phyloP scores from a whole-genome alignment of 192 early-diverging fungal species.

The Backusella circina region DNA sequence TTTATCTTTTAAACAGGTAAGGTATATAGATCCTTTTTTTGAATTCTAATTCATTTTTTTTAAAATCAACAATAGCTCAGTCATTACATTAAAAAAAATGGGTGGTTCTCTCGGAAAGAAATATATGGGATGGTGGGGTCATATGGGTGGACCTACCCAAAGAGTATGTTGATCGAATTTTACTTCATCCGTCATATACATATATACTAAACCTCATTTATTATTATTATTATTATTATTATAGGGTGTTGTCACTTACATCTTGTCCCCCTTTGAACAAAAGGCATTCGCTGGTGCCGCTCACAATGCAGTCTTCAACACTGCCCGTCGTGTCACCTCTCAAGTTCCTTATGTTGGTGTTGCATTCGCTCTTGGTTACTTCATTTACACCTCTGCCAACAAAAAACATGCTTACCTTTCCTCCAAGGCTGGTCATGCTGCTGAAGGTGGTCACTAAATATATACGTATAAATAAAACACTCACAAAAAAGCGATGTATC shows the following conservation, averaged over 20 bases:
- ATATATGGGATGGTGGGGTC: conserved; percentile 48
- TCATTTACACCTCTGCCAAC: conserved; percentile 44
- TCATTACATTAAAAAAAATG: conserved; percentile 23
- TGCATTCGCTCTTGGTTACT: conserved; percentile 45
- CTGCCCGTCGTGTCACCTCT: conserved; percentile 49
- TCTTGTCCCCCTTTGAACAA: conserved; percentile 61
- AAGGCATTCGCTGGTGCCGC: conserved; percentile 55
- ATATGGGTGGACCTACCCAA: conserved; percentile 56
- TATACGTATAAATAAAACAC: not conserved
- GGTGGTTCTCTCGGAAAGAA: conserved; percentile 21
- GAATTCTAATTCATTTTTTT: not conserved
- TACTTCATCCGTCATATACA: not conserved
- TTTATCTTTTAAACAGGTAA: conserved; percentile 1
- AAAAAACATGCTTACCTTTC: conserved; percentile 35
- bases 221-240: not conserved
- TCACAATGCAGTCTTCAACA: conserved; percentile 60
- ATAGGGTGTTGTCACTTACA: conserved; percentile 54
- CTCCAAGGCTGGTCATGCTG: conserved; percentile 41
- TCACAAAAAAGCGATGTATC: not conserved
- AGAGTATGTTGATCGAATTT: conserved; percentile 21
- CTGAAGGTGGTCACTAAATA: conserved; percentile 32
- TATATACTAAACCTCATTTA: not conserved
- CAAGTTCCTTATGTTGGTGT: conserved; percentile 56
- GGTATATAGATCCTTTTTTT: not conserved
- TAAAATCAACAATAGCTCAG: not conserved